phyloP scores from a whole-genome alignment of 2,329 filamentous ascomycete species.

The Calycina marina region DNA sequence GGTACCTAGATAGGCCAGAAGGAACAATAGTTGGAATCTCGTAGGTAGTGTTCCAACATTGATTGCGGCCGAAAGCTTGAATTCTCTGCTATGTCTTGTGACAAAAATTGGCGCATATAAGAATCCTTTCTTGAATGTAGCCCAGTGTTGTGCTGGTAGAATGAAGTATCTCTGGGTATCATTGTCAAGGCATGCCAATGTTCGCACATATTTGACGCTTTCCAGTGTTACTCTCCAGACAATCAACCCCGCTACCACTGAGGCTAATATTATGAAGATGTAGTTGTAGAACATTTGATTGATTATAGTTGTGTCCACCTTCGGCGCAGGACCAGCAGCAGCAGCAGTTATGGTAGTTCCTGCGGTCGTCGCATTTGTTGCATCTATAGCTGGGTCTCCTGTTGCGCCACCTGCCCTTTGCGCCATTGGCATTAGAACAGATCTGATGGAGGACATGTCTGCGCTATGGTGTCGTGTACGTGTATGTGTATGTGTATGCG shows the following conservation, averaged over 20 bases:
- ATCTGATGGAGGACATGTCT: too few relatives aligned
- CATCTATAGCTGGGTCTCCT: slow-evolving; percentile 2
- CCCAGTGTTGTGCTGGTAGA: slow-evolving; percentile 33
- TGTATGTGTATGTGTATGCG: too few relatives aligned
- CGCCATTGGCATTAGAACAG: slow-evolving; percentile 12
- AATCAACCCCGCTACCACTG: slow-evolving; percentile 46
- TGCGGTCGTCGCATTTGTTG: too few relatives aligned
- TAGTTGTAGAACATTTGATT: slow-evolving; percentile 45
- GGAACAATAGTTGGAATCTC: slow-evolving; percentile 59
- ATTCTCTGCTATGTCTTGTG: slow-evolving; percentile 64
- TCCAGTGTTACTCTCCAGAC: slow-evolving; percentile 50
- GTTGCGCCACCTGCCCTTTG: slow-evolving; percentile 9
- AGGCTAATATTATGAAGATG: slow-evolving; percentile 47
- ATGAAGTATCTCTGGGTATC: slow-evolving; percentile 70
- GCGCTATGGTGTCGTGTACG: too few relatives aligned
- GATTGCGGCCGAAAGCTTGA: slow-evolving; percentile 52
- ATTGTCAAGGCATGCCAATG: slow-evolving; percentile 61
- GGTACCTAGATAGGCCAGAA: slow-evolving; percentile 51
- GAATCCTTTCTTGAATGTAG: slow-evolving; percentile 53
- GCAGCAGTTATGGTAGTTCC: slow-evolving; percentile 6
- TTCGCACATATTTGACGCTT: slow-evolving; percentile 54
- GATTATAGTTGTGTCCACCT: slow-evolving; percentile 12
- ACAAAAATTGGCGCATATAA: slow-evolving; percentile 57
- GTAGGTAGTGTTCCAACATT: slow-evolving; percentile 67
- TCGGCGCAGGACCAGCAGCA: slow-evolving; percentile 7